Percentiles rank a stretch among this genome's conserved stretches.
Evolutionary conservation across 306 rosid genomes (phyloP).

Genomic region (Styphnolobium japonicum): DNA sequence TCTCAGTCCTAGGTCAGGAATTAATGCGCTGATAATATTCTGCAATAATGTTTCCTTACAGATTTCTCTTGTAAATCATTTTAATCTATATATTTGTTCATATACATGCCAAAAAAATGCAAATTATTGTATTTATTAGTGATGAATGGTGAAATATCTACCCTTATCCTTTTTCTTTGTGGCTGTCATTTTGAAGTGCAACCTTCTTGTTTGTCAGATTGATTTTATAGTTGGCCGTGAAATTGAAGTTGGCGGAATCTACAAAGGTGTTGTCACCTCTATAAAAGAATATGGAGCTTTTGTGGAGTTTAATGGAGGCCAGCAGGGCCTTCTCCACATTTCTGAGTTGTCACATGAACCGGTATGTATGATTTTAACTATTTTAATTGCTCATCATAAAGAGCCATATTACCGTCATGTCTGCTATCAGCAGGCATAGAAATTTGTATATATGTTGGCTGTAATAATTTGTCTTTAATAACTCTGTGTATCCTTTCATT

Average conservation of each 20-base stretch:
- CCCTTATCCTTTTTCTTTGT: background rate
- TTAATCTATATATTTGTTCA: background rate
- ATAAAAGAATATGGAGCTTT: slow-evolving; percentile 93
- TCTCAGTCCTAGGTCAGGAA: slow-evolving; percentile 19
- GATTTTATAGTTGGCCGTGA: slow-evolving; percentile 87
- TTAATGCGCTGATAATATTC: background rate
- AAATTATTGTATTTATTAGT: background rate
- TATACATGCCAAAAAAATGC: background rate
- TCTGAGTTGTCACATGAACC: slow-evolving; percentile 88
- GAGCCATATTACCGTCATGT: background rate
- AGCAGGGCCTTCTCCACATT: slow-evolving; percentile 94
- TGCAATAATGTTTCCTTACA: background rate
- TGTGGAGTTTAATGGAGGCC: slow-evolving; percentile 94
- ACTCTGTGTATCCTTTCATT: slow-evolving; percentile 23
- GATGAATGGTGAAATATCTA: slow-evolving; percentile 8
- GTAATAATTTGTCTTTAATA: background rate
- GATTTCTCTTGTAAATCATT: slow-evolving; percentile 6
- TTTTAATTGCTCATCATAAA: background rate
- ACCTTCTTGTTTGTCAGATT: slow-evolving; percentile 50
- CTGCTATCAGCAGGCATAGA: background rate
- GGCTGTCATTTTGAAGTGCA: slow-evolving; percentile 11
- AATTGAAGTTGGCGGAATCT: slow-evolving; percentile 87
- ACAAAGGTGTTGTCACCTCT: slow-evolving; percentile 66
- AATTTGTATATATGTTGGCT: background rate
- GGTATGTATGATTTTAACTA: slow-evolving; percentile 44